Conservation (phyloP, 2,329 filamentous ascomycete species). For the Fusarium sp. region DNA sequence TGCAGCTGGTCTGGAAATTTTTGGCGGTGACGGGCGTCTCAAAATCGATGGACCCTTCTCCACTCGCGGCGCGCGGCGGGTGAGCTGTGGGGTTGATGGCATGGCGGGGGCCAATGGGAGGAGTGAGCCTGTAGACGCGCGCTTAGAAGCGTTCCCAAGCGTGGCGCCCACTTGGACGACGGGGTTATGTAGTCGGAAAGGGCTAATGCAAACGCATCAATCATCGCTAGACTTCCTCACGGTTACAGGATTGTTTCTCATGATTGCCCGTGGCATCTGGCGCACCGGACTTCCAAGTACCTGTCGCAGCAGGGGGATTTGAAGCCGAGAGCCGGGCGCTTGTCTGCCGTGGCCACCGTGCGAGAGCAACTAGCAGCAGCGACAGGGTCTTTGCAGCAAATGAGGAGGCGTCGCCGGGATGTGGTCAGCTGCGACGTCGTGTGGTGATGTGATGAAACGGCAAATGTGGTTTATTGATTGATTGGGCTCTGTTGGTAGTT, state of each 20-base stretch:
- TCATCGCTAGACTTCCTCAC: not conserved
- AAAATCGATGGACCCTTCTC: constrained; percentile 35
- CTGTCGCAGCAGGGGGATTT: not conserved
- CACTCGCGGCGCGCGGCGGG: constrained; percentile 16
- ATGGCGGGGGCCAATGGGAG: constrained; percentile 25
- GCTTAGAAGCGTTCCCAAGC: constrained; percentile 37
- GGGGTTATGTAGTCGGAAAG: not conserved
- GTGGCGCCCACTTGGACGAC: not conserved
- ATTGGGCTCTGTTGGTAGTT: constrained; percentile 9
- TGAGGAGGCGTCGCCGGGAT: constrained; percentile 25
- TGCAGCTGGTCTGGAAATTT: constrained; percentile 33
- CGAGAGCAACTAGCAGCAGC: constrained; percentile 22
- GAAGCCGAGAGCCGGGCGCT: constrained; percentile 25
- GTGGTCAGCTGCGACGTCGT: constrained; percentile 23
- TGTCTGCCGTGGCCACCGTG: constrained; percentile 19
- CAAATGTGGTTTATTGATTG: constrained; percentile 10
- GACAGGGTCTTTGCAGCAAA: constrained; percentile 31
- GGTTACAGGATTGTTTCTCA: constrained; percentile 2
- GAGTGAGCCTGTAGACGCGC: constrained; percentile 41
- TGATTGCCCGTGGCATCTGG: not conserved
- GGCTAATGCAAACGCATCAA: constrained; percentile 6
- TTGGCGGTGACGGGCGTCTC: constrained; percentile 44
- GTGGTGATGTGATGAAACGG: constrained; percentile 24
- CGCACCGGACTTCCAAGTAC: not conserved
- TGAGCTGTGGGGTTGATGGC: constrained; percentile 11